phyloP scores from a whole-genome alignment of 2,329 filamentous ascomycete species.

The Dendrostoma leiphaemia region DNA sequence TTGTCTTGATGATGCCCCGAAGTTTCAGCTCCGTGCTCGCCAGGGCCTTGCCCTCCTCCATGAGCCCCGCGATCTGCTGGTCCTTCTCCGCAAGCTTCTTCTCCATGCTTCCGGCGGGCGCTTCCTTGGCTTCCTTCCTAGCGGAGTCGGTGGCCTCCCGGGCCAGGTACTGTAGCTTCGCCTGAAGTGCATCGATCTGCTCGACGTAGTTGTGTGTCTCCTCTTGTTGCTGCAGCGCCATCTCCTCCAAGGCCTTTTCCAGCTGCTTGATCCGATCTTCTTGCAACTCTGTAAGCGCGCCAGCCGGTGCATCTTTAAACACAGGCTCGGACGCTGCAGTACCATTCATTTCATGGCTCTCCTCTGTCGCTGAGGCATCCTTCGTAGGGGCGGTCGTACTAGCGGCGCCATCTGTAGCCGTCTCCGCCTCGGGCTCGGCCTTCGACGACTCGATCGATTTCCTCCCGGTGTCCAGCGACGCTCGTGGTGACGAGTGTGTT shows the following conservation, averaged over 20 bases:
- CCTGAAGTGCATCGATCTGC: conserved; percentile 85
- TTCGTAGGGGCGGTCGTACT: not conserved
- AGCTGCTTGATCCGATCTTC: conserved; percentile 36
- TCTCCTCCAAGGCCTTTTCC: conserved; percentile 33
- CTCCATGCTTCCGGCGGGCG: conserved; percentile 64
- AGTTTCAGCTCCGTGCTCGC: conserved; percentile 85
- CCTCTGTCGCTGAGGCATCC: conserved; percentile 5
- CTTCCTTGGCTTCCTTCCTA: conserved; percentile 62
- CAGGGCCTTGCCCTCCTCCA: conserved; percentile 89
- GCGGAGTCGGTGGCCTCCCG: conserved; percentile 76
- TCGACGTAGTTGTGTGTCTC: conserved; percentile 84
- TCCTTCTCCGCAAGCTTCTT: conserved; percentile 87
- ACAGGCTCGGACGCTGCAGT: not conserved
- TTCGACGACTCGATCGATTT: conserved; percentile 13
- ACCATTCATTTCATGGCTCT: not conserved
- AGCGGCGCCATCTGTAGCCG: not conserved
- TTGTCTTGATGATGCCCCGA: conserved; percentile 76
- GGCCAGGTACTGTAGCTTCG: conserved; percentile 85
- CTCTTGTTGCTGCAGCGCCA: conserved; percentile 64
- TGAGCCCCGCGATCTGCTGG: conserved; percentile 80
- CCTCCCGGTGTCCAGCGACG: conserved; percentile 24
- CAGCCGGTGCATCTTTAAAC: not conserved
- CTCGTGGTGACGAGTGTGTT: conserved; percentile 21
- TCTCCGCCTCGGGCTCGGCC: not conserved
- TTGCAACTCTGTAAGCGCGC: conserved; percentile 33